phyloP scores from a whole-genome alignment of 768 basidiomycete species.

The Lentinus tigrinus region DNA sequence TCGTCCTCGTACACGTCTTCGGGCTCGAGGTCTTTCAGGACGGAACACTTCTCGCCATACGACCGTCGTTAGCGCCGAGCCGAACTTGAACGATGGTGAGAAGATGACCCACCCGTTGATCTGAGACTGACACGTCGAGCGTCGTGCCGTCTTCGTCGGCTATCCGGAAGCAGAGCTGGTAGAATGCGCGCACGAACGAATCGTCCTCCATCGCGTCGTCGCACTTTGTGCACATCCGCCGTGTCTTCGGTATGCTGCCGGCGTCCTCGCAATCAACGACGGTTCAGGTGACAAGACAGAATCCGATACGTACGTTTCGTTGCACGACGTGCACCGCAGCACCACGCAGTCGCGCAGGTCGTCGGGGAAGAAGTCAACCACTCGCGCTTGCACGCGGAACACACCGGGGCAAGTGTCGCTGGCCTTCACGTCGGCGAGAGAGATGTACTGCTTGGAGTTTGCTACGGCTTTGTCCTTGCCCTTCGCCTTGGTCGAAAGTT shows the following conservation, averaged over 20 bases:
- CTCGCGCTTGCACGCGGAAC: constrained; percentile 47
- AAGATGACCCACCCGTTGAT: constrained; percentile 39
- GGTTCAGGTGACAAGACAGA: neutral
- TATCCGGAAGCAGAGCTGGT: constrained; percentile 48
- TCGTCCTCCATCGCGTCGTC: constrained; percentile 46
- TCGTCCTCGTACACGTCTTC: constrained; percentile 43
- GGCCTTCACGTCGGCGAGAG: constrained; percentile 7
- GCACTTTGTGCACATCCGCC: constrained; percentile 47
- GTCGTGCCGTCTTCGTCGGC: constrained; percentile 46
- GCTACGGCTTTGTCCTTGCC: neutral
- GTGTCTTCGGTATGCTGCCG: constrained; percentile 42
- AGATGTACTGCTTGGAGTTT: neutral
- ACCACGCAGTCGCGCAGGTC: constrained; percentile 46
- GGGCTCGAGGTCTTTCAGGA: constrained; percentile 46
- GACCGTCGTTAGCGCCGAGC: constrained; percentile 16
- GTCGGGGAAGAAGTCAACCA: constrained; percentile 56
- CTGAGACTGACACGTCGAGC: constrained; percentile 48
- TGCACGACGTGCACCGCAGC: constrained; percentile 53
- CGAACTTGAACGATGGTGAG: neutral
- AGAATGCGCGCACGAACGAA: constrained; percentile 40
- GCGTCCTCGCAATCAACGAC: neutral
- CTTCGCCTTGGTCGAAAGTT: neutral
- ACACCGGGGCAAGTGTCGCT: constrained; percentile 27
- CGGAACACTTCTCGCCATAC: constrained; percentile 2
- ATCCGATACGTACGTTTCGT: constrained; percentile 41